Conservation (phyloP, 768 basidiomycete species). For the Rhodotorula graminis region DNA sequence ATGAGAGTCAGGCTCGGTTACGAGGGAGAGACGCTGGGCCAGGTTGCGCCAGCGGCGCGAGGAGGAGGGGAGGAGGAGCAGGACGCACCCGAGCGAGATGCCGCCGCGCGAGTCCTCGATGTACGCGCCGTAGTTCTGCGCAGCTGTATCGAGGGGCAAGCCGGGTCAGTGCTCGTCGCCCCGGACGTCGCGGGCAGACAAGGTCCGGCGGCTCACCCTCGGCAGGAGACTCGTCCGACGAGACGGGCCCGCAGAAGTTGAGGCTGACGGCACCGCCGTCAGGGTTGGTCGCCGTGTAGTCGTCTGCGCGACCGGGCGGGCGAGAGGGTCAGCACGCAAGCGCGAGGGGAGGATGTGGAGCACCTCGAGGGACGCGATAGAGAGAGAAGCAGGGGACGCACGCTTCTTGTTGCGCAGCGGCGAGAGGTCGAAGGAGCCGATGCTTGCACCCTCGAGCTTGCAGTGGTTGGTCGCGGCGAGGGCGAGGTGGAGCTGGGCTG, state of each 20-base stretch:
- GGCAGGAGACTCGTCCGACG: neutral
- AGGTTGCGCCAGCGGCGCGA: too few species aligned
- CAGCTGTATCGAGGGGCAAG: neutral
- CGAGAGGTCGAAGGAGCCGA: slow-evolving; percentile 26
- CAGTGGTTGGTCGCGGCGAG: slow-evolving; percentile 8
- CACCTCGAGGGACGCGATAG: neutral
- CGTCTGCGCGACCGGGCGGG: neutral
- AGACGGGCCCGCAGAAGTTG: slow-evolving; percentile 30
- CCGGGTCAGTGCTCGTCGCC: neutral
- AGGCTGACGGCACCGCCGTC: slow-evolving; percentile 26
- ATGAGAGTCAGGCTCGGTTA: neutral
- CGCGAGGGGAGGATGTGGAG: neutral
- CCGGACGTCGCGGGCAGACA: neutral
- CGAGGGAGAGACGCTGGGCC: too few species aligned
- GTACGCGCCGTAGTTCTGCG: slow-evolving; percentile 24
- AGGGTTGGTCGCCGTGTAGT: slow-evolving; percentile 21
- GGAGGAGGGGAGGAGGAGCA: too few species aligned
- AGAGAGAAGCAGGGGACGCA: neutral
- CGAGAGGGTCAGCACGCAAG: neutral
- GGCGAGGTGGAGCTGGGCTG: neutral
- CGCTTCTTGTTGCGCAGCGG: slow-evolving; percentile 1
- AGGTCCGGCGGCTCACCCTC: neutral
- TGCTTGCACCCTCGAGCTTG: slow-evolving; percentile 4
- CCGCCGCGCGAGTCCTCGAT: slow-evolving; percentile 27
- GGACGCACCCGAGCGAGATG: slow-evolving; percentile 27